Percentiles rank a stretch among this genome's conserved stretches.
phyloP scores from a whole-genome alignment of 345 rosid species.

The Salix koriyanagi region DNA sequence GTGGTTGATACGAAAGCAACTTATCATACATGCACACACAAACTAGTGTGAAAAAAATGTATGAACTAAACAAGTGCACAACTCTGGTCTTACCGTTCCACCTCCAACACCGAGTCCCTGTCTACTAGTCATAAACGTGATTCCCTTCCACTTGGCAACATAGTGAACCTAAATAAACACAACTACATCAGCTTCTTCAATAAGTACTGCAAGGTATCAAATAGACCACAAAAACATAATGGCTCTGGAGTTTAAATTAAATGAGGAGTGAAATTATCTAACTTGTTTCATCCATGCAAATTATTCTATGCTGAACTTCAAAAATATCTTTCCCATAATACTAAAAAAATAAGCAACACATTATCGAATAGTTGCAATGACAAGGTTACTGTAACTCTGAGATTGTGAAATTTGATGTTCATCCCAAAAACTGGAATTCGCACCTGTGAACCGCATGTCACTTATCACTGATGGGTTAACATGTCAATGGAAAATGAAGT shows the following conservation, averaged over 20 bases:
- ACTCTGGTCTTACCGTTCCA: conserved; percentile 67
- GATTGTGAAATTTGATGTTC: background rate
- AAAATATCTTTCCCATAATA: background rate
- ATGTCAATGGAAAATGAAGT: no score
- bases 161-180: conserved; percentile 63
- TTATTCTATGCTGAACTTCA: background rate
- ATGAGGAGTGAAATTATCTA: background rate
- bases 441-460: no score
- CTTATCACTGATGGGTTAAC: no score
- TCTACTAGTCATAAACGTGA: conserved; percentile 96
- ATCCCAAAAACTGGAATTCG: no score
- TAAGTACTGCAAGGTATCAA: background rate
- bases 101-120: conserved; percentile 97
- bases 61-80: background rate
- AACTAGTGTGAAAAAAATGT: no score
- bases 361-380: background rate
- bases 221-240: background rate
- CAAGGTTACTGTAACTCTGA: background rate
- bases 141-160: conserved; percentile 93
- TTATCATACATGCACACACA: background rate
- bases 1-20: background rate
- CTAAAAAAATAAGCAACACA: background rate
- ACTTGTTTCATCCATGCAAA: background rate
- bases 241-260: background rate
- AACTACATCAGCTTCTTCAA: conserved; percentile 3